Evolutionary conservation across 495 filamentous ascomycete species (phyloP), one percentile per base, ranked within the genome.

Genomic region (Lophiostoma macrostomum): DNA sequence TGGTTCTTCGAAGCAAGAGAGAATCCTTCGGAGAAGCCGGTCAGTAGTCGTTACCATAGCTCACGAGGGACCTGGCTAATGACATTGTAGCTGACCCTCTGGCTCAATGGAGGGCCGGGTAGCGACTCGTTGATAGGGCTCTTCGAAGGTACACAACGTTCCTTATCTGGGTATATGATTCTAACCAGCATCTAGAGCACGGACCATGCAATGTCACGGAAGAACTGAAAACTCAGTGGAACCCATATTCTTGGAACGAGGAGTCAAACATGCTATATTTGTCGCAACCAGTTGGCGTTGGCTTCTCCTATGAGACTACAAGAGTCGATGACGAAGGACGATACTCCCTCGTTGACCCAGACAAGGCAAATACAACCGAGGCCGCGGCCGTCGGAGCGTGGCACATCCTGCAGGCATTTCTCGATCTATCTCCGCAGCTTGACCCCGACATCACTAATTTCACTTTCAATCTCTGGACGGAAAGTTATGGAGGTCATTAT

Each of bases 201-300:
- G 81, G 81, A 1, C 81, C 81, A 7, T 84, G 81, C 63, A 72
- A 75, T 51, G 72, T 83, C 16, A 80, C 78, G 12, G 64, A 73
- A 40, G 70, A 78, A 29, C 65, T 76, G 43, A 77, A 81, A 46
- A 72, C 76, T 4, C 72, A 72, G 39, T 67, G 76, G 20, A 80
- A 83, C 64, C 77, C 78, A 10, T 84, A 83, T 70, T 78, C 81
- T 2, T 91, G 85, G 85, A 86, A 82, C 64, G 76, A 85, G 57
- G 79, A 76, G 2, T 85, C 83, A 11, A 90, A 90, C 60, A 78
- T 90, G 77, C 71, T 91, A 5, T 91, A 83, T 60, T 73, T 91
- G 30, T 85, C 85, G 23, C 82, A 88, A 67, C 79, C 83, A 5
- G 65, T 83, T 28, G 82, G 81, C 14, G 76, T 80, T 4, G 80